Evolutionary conservation across 495 filamentous ascomycete species (phyloP).

Genomic region (Annulohypoxylon moriforme): DNA sequence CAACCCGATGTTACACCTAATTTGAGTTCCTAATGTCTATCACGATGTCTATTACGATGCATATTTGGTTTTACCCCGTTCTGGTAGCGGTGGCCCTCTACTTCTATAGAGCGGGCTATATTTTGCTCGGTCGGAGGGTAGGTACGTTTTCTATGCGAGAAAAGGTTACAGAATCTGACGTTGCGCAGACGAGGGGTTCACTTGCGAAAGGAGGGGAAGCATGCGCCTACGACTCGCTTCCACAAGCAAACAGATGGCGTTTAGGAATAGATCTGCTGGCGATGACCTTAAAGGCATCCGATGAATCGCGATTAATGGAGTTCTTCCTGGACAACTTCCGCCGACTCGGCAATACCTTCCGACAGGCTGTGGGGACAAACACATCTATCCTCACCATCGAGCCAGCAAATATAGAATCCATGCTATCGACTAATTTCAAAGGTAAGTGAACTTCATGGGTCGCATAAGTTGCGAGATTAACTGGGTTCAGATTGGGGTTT

Average conservation of each 20-base stretch:
- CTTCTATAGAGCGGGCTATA: background rate
- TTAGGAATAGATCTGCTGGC: conserved; percentile 31
- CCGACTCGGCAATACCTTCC: conserved; percentile 31
- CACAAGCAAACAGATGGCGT: conserved; percentile 32
- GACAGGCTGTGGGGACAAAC: conserved; percentile 26
- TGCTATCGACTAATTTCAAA: conserved; percentile 29
- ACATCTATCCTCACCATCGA: conserved; percentile 37
- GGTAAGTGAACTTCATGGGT: conserved; percentile 7
- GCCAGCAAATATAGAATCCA: conserved; percentile 28
- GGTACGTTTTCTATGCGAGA: background rate
- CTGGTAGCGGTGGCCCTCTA: conserved; percentile 20
- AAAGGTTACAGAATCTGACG: conserved; percentile 1
- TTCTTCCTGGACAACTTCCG: conserved; percentile 42
- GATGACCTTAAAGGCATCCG: conserved; percentile 27
- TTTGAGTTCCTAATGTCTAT: background rate
- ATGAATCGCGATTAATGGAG: conserved; percentile 32
- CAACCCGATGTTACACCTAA: background rate
- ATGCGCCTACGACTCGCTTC: conserved; percentile 10
- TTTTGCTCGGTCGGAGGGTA: conserved; percentile 6
- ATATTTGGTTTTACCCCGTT: conserved; percentile 18
- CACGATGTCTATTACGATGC: conserved; percentile 10
- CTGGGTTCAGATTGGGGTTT: conserved; percentile 34
- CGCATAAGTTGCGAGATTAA: conserved; percentile 1
- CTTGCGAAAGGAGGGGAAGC: conserved; percentile 6
- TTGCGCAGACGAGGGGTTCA: background rate